Percentiles rank a stretch among this genome's conserved stretches.
These are phyloP conservation scores for Hypoxylon sp. DNA, from an alignment of 2,329 filamentous ascomycete genomes.

Conservation along the genomic window DNA sequence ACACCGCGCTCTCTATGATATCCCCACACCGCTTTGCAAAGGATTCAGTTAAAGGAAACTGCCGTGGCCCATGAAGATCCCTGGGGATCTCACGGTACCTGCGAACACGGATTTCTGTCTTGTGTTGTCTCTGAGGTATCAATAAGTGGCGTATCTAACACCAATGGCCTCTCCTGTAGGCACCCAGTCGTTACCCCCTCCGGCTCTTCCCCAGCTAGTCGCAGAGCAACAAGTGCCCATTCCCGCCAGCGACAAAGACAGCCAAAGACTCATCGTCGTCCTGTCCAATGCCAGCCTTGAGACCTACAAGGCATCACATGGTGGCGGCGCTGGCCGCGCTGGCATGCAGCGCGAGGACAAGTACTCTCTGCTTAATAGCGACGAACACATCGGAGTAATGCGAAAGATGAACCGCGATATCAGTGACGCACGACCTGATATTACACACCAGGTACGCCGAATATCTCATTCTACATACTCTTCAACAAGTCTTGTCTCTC, in stretches of 20 bases:
- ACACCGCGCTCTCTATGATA: conserved; percentile 13
- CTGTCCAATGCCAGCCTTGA: conserved; percentile 97
- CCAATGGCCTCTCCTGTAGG: conserved; percentile 65
- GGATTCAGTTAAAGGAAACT: conserved; percentile 16
- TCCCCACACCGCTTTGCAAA: conserved; percentile 15
- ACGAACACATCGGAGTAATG: conserved; percentile 99
- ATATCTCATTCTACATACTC: conserved; percentile 34
- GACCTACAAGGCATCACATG: conserved; percentile 92
- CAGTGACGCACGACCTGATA: conserved; percentile 96
- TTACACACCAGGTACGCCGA: conserved; percentile 91
- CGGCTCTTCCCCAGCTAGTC: conserved; percentile 89
- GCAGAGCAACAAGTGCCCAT: conserved; percentile 94
- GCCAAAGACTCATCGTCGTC: conserved; percentile 92
- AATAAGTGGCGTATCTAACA: conserved; percentile 39
- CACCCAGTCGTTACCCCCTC: conserved; percentile 95
- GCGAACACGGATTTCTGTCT: neutral
- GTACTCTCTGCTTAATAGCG: conserved; percentile 97
- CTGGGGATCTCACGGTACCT: conserved; percentile 3
- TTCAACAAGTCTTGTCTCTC: conserved; percentile 40
- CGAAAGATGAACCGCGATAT: conserved; percentile 99
- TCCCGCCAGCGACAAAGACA: conserved; percentile 87
- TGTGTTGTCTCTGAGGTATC: conserved; percentile 1
- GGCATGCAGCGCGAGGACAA: conserved; percentile 86
- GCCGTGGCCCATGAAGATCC: conserved; percentile 3
- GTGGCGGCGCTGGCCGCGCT: conserved; percentile 71